Conservation (phyloP, 2,329 filamentous ascomycete species). For the Sclerotinia trifoliorum region DNA sequence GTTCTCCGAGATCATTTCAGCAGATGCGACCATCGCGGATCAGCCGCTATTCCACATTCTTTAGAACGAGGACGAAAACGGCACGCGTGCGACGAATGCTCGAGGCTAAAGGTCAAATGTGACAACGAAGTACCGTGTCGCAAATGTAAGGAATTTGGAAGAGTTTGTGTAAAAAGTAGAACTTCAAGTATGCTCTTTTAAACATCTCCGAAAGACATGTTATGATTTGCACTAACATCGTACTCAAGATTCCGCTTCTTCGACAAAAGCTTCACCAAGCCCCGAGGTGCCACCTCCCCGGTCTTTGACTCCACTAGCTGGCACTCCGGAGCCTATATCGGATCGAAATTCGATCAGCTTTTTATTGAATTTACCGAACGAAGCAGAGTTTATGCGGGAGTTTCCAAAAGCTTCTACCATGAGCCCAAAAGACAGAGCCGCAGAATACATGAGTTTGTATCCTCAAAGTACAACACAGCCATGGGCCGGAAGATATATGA, state of each 20-base stretch:
- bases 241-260: conserved; percentile 13
- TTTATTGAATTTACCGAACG: conserved; percentile 36
- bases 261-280: conserved; percentile 28
- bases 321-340: conserved; percentile 33
- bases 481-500: conserved; percentile 4
- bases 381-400: conserved; percentile 37
- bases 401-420: conserved; percentile 35
- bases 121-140: conserved; percentile 39
- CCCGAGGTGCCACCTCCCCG: conserved; percentile 29
- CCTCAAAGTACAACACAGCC: conserved; percentile 24
- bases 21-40: conserved; percentile 37
- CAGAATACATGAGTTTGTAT: conserved; percentile 25
- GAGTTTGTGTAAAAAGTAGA: conserved; percentile 37
- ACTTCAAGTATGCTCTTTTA: conserved; percentile 25
- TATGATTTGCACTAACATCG: conserved; percentile 18
- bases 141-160: conserved; percentile 40
- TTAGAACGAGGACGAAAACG: conserved; percentile 40
- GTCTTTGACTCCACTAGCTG: conserved; percentile 25
- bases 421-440: conserved; percentile 26
- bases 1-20: conserved; percentile 40
- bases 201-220: background rate
- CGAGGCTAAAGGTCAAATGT: conserved; percentile 40
- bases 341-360: conserved; percentile 40
- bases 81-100: conserved; percentile 40
- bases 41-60: conserved; percentile 37